Base-by-base conservation (phyloP, 202 grass and related monocot species). In the Panicum hallii region DNA sequence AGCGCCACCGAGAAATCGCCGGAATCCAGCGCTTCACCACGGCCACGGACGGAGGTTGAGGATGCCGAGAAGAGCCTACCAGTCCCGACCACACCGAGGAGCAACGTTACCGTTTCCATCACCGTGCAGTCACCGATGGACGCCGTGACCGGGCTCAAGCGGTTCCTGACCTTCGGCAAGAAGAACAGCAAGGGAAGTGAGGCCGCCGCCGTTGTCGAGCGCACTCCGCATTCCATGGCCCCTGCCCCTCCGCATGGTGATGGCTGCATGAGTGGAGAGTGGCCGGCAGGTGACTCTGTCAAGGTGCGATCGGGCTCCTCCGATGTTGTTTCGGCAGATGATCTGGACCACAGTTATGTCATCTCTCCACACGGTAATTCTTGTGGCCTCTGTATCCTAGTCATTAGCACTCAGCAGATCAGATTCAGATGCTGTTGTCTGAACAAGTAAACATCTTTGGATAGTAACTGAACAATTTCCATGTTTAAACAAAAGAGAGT, bases 161-260 rank as follows among this genome's bases (percentile, higher is more conserved):
- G 67, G 75, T 86, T 97, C 4, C 80, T 97, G 45, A 91, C 64
- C 57, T 97, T 97, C 11, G 88, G 92, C 23, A 93, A 84, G 86
- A 97, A 83, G 74, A 91, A 57, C 83, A 9, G 56, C n/a, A 94
- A 71, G 49, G 80, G 30, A 40, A 65, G 34, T 0, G 74, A 85
- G n/a, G 81, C 47, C 1, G 67, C 72, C 62, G 40, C 64, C 40
- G 55, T 49, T 56, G 58, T 71, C 56, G 81, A 78, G 68, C 77
- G 73, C 28, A 40, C 41, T 36, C 62, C 58, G 34, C 73, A 19
- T 52, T 44, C 84, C 12, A 42, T 47, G 40, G 61, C 48, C 26
- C 49, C 70, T 36, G 67, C 22, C 11, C 20, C 75, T 38, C 47
- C 55, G 32, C 67, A 7, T 5, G 67, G 58, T 43, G 73, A 67